Percentiles rank a stretch among this genome's conserved stretches.
phyloP scores from a whole-genome alignment of 2,329 filamentous ascomycete genomes.

The Monascus ruber region DNA sequence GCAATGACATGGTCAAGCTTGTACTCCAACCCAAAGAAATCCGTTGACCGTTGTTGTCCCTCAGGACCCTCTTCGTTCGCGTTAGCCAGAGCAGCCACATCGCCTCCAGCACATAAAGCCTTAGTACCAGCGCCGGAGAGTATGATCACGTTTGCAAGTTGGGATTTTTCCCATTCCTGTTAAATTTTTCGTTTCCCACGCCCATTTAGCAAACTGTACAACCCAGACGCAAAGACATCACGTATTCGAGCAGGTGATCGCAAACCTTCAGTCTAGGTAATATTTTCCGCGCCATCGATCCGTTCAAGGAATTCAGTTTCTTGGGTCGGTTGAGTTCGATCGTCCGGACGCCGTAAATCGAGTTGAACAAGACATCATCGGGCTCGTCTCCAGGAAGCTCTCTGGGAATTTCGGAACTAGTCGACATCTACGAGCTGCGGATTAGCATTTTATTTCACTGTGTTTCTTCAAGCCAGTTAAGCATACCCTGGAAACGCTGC shows the following conservation, averaged over 20 bases:
- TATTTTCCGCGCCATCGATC: conserved; percentile 93
- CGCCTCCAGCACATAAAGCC: conserved; percentile 87
- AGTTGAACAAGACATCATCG: conserved; percentile 88
- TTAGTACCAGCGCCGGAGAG: conserved; percentile 79
- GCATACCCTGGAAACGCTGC: conserved; percentile 42
- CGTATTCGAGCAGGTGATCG: neutral
- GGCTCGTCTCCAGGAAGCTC: conserved; percentile 59
- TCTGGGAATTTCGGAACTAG: conserved; percentile 29
- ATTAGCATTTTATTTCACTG: conserved; percentile 5
- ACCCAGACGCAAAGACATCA: too few relatives aligned
- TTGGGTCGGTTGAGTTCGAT: conserved; percentile 88
- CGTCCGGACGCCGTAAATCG: conserved; percentile 76
- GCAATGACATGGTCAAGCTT: conserved; percentile 90
- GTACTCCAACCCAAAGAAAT: conserved; percentile 94
- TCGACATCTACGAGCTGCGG: conserved; percentile 32
- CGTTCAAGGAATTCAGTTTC: conserved; percentile 87
- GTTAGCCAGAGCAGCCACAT: conserved; percentile 67
- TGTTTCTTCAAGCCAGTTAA: neutral
- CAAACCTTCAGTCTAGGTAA: conserved; percentile 60
- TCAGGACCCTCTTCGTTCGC: conserved; percentile 56
- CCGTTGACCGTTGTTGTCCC: conserved; percentile 62
- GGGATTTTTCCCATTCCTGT: conserved; percentile 84
- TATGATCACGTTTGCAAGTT: conserved; percentile 83
- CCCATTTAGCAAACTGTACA: conserved; percentile 1
- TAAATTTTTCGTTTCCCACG: conserved; percentile 5